Evolutionary conservation across 1,284 basidiomycete species (phyloP), one percentile per base, ranked within the genome.

Genomic region (Exsudoporus floridanus): DNA sequence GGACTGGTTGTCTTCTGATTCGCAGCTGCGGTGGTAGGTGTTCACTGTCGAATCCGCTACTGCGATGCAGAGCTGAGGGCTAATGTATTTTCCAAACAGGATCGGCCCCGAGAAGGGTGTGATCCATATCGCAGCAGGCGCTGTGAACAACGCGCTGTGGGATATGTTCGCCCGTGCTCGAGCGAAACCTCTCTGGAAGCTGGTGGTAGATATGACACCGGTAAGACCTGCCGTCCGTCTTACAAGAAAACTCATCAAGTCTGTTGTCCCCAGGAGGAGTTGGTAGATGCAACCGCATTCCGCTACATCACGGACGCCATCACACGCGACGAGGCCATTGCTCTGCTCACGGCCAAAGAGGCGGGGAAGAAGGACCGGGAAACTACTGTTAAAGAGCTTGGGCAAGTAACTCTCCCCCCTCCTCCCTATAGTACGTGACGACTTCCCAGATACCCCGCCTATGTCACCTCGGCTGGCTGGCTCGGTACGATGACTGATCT

Each of bases 391-490:
- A 77, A 77, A 54, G 75, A 84, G 59, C 53, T 82, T 49, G 89
- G 88, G 76, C 83, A 56, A 39, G 73, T 61, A 27, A 31, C 23
- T 23, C 9, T 52, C 30, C 36, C 14, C 25, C 27, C 35, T 18
- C 23, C 38, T 35, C 9, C 34, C 14, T 18, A 10, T 34, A 41
- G 28, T 16, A 43, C 21, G 19, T 50, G 33, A 54, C 35, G 18
- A 2, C 8, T 41, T 34, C 23, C 12, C 51, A 92, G 92, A 27
- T 97, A 97, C 73, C 94, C 94, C 19, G 92, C 94, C 27, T 98
- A 98, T 71, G 92, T 97, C 30, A 98, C 94, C 12, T 92, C 89
- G 13, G 94, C 91, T 25, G 94, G 94, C 46, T 96, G 93, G 93
- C 81, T 94, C 21, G 90, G 84, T 81, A 55, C 28, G 57, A 40